Conservation (phyloP, 148 eudicot species). For the Rhododendron vialii region DNA sequence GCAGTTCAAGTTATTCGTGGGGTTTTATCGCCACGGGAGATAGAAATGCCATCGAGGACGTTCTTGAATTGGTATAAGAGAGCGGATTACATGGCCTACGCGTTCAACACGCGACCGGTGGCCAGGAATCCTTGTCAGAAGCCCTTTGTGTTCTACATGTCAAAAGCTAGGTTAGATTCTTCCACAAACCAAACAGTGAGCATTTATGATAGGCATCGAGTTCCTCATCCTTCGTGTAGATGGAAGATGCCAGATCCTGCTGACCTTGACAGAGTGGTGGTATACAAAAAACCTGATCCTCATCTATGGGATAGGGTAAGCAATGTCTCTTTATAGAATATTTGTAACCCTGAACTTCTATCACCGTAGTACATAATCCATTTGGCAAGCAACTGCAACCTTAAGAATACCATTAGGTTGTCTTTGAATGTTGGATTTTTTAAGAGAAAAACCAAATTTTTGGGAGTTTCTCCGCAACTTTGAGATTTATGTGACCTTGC, state of each 20-base stretch:
- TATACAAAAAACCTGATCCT: slow-evolving; percentile 45
- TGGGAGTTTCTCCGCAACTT: background rate
- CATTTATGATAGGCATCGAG: slow-evolving; percentile 29
- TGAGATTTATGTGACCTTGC: background rate
- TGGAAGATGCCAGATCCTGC: slow-evolving; percentile 52
- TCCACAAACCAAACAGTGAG: slow-evolving; percentile 36
- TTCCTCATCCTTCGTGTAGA: slow-evolving; percentile 35
- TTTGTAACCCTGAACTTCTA: background rate
- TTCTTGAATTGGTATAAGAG: slow-evolving; percentile 59
- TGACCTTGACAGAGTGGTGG: slow-evolving; percentile 28
- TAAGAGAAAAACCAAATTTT: background rate
- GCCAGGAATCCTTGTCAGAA: slow-evolving; percentile 56
- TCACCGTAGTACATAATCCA: background rate
- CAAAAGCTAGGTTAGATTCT: slow-evolving; percentile 25
- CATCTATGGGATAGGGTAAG: slow-evolving; percentile 55
- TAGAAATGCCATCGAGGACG: slow-evolving; percentile 61
- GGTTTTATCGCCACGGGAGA: slow-evolving; percentile 50
- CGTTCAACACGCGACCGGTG: slow-evolving; percentile 52
- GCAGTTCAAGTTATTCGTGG: slow-evolving; percentile 51
- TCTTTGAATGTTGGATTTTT: background rate
- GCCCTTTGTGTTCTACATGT: slow-evolving; percentile 50
- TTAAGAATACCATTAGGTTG: background rate
- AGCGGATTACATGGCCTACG: slow-evolving; percentile 51
- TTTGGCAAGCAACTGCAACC: background rate
- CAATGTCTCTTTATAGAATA: background rate